Base-by-base conservation (phyloP, 768 basidiomycete species). In the Hypholoma fasciculare region DNA sequence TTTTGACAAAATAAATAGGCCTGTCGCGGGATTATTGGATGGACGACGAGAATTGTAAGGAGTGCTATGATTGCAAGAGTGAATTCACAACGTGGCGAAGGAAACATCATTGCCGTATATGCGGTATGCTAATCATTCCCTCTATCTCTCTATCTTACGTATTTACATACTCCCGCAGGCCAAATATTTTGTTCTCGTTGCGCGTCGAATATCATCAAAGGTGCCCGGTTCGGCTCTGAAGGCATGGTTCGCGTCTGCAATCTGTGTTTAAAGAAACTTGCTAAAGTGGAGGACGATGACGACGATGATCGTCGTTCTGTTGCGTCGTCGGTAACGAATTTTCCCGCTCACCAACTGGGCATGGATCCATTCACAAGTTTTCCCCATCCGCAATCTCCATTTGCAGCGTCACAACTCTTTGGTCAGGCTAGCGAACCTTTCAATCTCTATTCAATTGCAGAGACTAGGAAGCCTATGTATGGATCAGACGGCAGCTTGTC, bases 121-220 rank as follows among this genome's bases (percentile, higher is more conserved):
- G 97, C 68, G 94, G 94, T 90, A 67, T 26, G 36, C 7, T 38
- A 44, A 43, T 47, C 23, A 16, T 52, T 49, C 49, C 39, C 39
- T 48, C 23, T 47, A 30, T 16, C 47, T 7, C 30, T 38, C 7
- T 6, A 51, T 4, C 6, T 11, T 16, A 51, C n/a, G 8, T 23
- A 30, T 20, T 49, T 26, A 47, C 52, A 43, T 58, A 52, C 37
- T 46, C 11, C 26, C 48, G 6, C 48, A 90, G 96, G 96, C 34
- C 96, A 97, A 72, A 96, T 99, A 70, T 99, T 98, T 70, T 99
- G 97, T 72, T 94, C 93, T 34, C 86, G 94, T 8, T 99, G 97
- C 71, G 95, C 97, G 2, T 96, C 94, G 30, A 96, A 97, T 66
- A 90, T 97, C 63, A 95, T 98, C 72, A 96, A 95, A 63, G 96